Evolutionary conservation across 768 basidiomycete genomes (phyloP), one percentile per base, ranked within the genome.

Genomic region (Agrocybe chaxingu): DNA sequence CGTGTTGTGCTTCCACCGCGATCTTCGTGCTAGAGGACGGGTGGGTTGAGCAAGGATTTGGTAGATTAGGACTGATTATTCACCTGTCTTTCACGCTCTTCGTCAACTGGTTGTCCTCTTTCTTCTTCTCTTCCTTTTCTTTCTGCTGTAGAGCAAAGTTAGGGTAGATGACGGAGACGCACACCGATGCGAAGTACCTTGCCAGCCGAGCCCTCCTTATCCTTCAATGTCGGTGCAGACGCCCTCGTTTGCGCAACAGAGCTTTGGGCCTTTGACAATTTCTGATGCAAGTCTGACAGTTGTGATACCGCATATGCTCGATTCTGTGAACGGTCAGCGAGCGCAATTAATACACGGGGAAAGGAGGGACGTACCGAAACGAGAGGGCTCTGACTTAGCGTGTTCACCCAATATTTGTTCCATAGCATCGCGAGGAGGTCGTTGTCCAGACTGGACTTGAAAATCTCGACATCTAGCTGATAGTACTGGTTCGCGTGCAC

Each of bases 381-480:
- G 42, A 98, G 67, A 4, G 94, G 88, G 62, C 92, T 96, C 62
- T 92, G 91, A 59, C 90, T 92, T 35, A 99, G 75, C 2, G 97
- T 99, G 60, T 94, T 94, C 19, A 97, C 92, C 97, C 97, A 99
- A 61, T 99, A 99, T 70, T 98, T 98, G 71, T 99, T 98, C 96
- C 96, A 98, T 47, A 99, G 70, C 63, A 95, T 71, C 16, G 89
- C 90, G 38, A 99, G 76, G 2, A 99, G 72, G 61, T 94, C 85
- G 30, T 84, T 85, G 65, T 99, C 97, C 44, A 95, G 70, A 52
- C 79, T 84, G 19, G 87, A 90, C 68, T 97, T 98, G 82, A 97
- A 99, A 46, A 98, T 87, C 64, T 94, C 86, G 12, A 99, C 88
- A 31, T 96, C 94, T 10, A 99, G 78, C 18, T 82, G 89, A 66